phyloP scores from a whole-genome alignment of 1,139 yeast genomes.

The Candida albicans region DNA sequence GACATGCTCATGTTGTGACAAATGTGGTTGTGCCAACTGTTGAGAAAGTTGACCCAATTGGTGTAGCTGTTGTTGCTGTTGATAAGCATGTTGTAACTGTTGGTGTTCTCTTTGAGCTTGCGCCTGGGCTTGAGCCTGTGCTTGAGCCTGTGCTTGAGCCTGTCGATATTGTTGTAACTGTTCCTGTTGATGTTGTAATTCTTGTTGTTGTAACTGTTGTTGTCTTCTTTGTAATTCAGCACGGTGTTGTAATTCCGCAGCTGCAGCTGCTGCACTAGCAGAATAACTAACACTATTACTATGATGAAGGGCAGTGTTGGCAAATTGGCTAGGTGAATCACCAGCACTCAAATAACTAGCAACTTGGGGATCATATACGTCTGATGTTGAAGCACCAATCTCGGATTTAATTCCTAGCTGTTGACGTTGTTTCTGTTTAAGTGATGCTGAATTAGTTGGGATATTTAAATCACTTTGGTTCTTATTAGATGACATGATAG shows the following conservation, averaged over 20 bases:
- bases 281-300: slow-evolving; percentile 31
- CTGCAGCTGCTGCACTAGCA: slow-evolving; percentile 18
- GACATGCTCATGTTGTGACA: slow-evolving; percentile 7
- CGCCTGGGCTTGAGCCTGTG: slow-evolving; percentile 14
- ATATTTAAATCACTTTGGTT: slow-evolving; percentile 1
- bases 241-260: slow-evolving; percentile 24
- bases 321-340: slow-evolving; percentile 3
- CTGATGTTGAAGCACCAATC: slow-evolving; percentile 1
- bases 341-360: slow-evolving; percentile 7
- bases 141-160: slow-evolving; percentile 12
- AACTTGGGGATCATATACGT: slow-evolving; percentile 14
- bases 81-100: slow-evolving; percentile 10
- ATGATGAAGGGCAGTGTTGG: slow-evolving; percentile 35
- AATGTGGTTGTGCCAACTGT: slow-evolving; percentile 14
- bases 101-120: slow-evolving; percentile 17
- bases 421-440: background rate
- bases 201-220: slow-evolving; percentile 31
- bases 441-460: background rate
- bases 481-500: slow-evolving; percentile 2
- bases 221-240: slow-evolving; percentile 28
- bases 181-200: slow-evolving; percentile 21
- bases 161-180: slow-evolving; percentile 19
- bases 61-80: slow-evolving; percentile 4
- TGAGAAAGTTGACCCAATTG: slow-evolving; percentile 13
- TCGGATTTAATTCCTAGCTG: background rate